These are phyloP conservation scores for Cercophora newfieldiana DNA, from an alignment of 495 filamentous ascomycete genomes.

Conservation along the genomic window DNA sequence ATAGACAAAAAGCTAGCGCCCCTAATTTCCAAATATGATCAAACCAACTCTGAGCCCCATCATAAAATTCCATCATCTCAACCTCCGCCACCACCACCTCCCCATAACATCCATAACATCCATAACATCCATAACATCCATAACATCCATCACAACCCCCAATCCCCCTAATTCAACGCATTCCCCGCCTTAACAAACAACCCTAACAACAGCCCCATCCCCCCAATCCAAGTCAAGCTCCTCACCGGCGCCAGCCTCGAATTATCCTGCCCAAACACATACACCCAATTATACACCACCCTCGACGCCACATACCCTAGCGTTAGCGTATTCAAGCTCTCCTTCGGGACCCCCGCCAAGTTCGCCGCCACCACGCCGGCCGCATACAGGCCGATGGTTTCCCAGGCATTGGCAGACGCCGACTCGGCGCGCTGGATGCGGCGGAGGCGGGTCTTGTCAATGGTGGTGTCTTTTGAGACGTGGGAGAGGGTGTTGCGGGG, in stretches of 20 bases:
- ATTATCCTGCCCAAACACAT: conserved; percentile 45
- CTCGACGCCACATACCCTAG: conserved; percentile 45
- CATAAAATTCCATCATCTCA: too few relatives aligned
- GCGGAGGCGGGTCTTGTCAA: conserved; percentile 42
- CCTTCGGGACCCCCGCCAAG: conserved; percentile 33
- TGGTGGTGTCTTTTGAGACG: conserved; percentile 38
- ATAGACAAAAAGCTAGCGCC: too few relatives aligned
- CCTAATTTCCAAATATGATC: too few relatives aligned
- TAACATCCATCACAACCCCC: not conserved
- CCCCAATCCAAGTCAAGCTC: conserved; percentile 40
- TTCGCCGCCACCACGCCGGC: conserved; percentile 54
- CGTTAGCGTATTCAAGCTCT: conserved; percentile 42
- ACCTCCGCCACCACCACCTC: too few relatives aligned
- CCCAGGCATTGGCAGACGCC: conserved; percentile 49
- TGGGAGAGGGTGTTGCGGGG: conserved; percentile 31
- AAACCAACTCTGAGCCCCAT: too few relatives aligned
- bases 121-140: too few relatives aligned
- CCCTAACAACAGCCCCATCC: conserved; percentile 31
- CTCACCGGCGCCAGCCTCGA: conserved; percentile 35
- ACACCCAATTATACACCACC: conserved; percentile 47
- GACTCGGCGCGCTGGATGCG: conserved; percentile 50
- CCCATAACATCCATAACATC: too few relatives aligned
- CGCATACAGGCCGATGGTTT: conserved; percentile 51
- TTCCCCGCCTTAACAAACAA: conserved; percentile 49
- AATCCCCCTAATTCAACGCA: conserved; percentile 12